Evolutionary conservation across 345 rosid species (phyloP), one percentile per base, ranked within the genome.

Genomic region (Hibiscus trionum): DNA sequence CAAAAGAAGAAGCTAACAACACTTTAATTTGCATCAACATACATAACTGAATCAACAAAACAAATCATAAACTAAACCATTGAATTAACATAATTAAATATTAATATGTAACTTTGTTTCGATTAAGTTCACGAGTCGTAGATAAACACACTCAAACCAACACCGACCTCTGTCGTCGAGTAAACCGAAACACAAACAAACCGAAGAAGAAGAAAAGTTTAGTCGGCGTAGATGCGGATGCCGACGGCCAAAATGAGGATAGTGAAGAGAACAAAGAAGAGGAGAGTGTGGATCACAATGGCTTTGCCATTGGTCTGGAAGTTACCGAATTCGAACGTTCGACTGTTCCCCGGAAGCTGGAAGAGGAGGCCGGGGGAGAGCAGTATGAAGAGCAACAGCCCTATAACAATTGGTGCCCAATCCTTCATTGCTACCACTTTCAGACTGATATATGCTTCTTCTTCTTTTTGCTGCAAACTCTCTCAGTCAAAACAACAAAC

Each of bases 321-420:
- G 81, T 77, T 74, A 27, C 86, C 83, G 44, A 82, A 87, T 55
- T 88, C 89, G 1, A 86, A 27, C 4, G 56, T 49, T 12, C 73
- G 64, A 2, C 5, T 58, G 76, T 65, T 74, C 0, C 92, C 89
- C 0, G 92, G 89, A 0, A 82, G 15, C 78, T 88, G 89, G 73
- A 88, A 77, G 46, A 88, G 57, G 19, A 86, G 81, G 16, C 92
- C 89, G 0, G 89, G 89, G 0, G 87, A 80, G 24, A 86, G 82
- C 4, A 86, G 79, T n/a, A 83, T 81, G 75, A 88, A 88, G 24
- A 86, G 80, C 60, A 85, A 7, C 27, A 76, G 24, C 46, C 91
- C 55, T 9, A 85, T 2, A 4, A 87, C 6, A 46, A 85, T 60
- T 0, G 91, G 91, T 39, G 83, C 91, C 91, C 91, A 87, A 64